Base-by-base conservation (phyloP, 2,329 filamentous ascomycete genomes). In the Diplodia sapinea region DNA sequence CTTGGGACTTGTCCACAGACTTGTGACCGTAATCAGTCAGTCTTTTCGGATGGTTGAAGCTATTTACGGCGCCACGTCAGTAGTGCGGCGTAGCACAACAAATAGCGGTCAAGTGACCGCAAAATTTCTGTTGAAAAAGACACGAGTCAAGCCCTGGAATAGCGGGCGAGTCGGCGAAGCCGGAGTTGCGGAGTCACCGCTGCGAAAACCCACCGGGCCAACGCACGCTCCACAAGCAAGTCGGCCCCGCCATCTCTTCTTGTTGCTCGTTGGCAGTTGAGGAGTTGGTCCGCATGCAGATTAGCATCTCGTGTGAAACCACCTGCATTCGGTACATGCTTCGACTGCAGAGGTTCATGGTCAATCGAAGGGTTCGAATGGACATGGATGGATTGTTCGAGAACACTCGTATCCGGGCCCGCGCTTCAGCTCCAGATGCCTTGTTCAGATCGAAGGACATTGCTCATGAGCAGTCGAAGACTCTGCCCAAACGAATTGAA, bases 101-200 rank as follows among this genome's bases (percentile, higher is more conserved):
- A 47, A 47, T n/a, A 20, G 43, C 43, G 43, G 43, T 47, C 43
- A 47, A 47, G 43, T 9, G 43, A n/a, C 43, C n/a, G 43, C 43
- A 47, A 47, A 20, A 9, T 47, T 47, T 47, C 23, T 20, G 50
- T 52, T 29, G 50, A 26, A 52, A 12, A 29, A 7, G 13, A 29
- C 26, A 29, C 50, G 50, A 26, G 50, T 52, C 50, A 47, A 47
- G 43, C 17, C 9, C 17, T 31, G 15, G 23, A n/a, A 17, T 8
- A 31, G 17, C n/a, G 52, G 7, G 52, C 52, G 29, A 55, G 29
- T 36, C 31, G n/a, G 43, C 9, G 9, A 38, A 36, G 52, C 52
- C 52, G 52, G 52, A 55, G 52, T 55, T 55, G 31, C 52, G 52
- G 52, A 55, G 52, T 55, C 31, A 8, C 43, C 43, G 17, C 9